These are phyloP conservation scores for Acanthamoeba lenticulata DNA, from an alignment of 208 protist species.

Conservation along the genomic window DNA sequence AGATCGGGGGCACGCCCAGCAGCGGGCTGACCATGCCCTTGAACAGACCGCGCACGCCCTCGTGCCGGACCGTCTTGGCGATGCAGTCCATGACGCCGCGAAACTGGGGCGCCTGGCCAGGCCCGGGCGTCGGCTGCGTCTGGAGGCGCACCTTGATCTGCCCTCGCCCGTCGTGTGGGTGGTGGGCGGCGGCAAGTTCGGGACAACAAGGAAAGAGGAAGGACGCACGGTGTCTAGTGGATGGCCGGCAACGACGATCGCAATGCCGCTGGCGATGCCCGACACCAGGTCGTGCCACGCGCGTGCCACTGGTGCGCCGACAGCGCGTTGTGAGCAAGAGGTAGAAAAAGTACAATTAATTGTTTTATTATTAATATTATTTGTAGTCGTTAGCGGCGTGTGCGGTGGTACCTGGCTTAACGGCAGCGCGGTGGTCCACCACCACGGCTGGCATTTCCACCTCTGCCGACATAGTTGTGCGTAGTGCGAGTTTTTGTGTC, in stretches of 20 bases:
- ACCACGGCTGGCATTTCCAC: not conserved
- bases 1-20: constrained; percentile 35
- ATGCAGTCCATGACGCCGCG: constrained; percentile 9
- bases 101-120: constrained; percentile 17
- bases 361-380: too few relatives aligned
- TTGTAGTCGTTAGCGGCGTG: not conserved
- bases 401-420: not conserved
- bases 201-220: not conserved
- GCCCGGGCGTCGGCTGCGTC: not conserved
- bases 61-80: constrained; percentile 42
- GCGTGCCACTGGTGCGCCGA: not conserved
- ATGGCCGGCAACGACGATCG: constrained; percentile 36
- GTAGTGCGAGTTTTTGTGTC: too few relatives aligned
- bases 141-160: constrained; percentile 61
- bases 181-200: not conserved
- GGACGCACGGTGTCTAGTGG: constrained; percentile 37
- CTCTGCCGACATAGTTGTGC: too few relatives aligned
- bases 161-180: not conserved
- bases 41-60: constrained; percentile 35
- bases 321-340: not conserved
- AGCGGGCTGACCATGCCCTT: constrained; percentile 50
- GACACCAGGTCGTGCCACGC: constrained; percentile 39
- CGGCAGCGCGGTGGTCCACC: not conserved
- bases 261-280: constrained; percentile 11
- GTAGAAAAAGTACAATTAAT: not conserved